A percentile compares a stretch with the other conserved stretches of the same genome.
Conservation (phyloP, 73 alveolate genomes). For the Stentor roeselii region DNA sequence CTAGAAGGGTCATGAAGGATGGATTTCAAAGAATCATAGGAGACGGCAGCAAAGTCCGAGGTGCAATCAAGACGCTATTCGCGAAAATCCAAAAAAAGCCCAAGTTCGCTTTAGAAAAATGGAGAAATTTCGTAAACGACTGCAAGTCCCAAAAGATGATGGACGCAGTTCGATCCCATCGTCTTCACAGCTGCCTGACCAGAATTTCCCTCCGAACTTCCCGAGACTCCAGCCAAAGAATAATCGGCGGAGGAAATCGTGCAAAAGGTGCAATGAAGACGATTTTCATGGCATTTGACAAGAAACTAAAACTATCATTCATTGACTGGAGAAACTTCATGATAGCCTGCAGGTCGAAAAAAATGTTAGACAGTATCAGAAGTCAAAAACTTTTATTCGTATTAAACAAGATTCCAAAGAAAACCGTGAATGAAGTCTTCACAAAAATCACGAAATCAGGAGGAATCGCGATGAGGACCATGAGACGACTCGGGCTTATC, state of each 20-base stretch:
- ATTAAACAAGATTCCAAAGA: neutral
- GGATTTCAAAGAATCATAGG: neutral
- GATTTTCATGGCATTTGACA: neutral
- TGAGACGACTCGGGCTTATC: neutral
- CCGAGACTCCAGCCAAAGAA: neutral
- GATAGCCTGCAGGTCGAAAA: neutral
- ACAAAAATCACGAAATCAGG: too few species aligned
- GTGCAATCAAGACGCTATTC: neutral
- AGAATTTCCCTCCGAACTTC: neutral
- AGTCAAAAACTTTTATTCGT: neutral
- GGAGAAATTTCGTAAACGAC: constrained; percentile 5
- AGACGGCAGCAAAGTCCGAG: neutral
- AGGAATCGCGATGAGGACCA: neutral
- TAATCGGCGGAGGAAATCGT: neutral
- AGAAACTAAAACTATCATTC: neutral
- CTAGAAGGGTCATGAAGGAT: neutral
- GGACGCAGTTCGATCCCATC: neutral
- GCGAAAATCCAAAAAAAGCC: neutral
- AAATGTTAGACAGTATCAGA: neutral
- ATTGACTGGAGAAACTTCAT: neutral
- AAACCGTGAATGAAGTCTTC: constrained; percentile 2
- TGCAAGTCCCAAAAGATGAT: neutral
- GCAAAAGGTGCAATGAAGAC: neutral
- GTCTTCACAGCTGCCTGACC: neutral
- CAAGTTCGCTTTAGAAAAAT: neutral